Base-by-base conservation (phyloP, 352 stramenopile species). In the Globisporangium nagaii region DNA sequence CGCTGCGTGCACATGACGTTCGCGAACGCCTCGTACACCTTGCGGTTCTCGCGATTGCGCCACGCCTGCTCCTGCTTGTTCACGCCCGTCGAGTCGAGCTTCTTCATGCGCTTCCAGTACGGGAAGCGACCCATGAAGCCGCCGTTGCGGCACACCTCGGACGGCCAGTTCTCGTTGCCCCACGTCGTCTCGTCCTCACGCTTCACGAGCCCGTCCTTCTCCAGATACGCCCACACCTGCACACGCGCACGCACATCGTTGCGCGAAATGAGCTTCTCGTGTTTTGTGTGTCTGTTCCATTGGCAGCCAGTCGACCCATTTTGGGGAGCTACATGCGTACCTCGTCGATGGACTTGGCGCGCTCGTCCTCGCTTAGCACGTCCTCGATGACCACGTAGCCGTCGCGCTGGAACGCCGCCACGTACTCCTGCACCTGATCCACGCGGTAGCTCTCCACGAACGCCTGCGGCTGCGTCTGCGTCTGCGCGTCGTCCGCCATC, bases 71-170 rank as follows among this genome's bases (percentile, higher is more conserved):
- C 37, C 43, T 79, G 70, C 13, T 58, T 56, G 42, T 74, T 76
- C 53, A 79, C 60, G 19, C 63, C 60, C 24, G 70, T 79, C 12
- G 39, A 46, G 36, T 76, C 70, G 28, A 79, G 62, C 39, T 75
- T 79, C 56, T 79, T 76, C 70, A 79, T 76, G 55, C 67, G 67
- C 60, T 79, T 79, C 70, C 65, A 76, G 65, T 66, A 79, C 25
- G 70, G 70, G 46, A 80, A 80, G 36, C 63, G 54, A 3, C 67
- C 65, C 58, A 80, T 70, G 60, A 80, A 77, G 49, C 67, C 70
- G 44, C 70, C 67, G 22, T 80, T 80, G 54, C 68, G 65, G 22
- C 70, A 80, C 35, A 75, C 58, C 41, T 77, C 65, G 17, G 53
- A 61, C 24, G 64, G 65, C 67, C 70, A 80, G 53, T 76, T 66